A percentile compares a stretch with the other conserved stretches of the same genome.
Evolutionary conservation across 225 moss, liverwort and hornwort species (phyloP).

Genomic region (Antitrichia curtipendula): DNA sequence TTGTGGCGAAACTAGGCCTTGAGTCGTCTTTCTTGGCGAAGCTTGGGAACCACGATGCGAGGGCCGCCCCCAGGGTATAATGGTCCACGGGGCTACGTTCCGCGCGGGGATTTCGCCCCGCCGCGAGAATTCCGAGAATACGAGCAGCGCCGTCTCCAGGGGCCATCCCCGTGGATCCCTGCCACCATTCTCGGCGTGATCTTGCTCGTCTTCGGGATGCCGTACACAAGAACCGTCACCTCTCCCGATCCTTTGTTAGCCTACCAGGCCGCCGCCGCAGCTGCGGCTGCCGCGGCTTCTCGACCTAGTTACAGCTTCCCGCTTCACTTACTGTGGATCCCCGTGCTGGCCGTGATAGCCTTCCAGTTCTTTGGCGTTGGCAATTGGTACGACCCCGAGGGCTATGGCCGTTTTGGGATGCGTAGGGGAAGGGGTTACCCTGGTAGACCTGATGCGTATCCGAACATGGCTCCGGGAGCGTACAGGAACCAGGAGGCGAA

Average conservation of each 20-base stretch:
- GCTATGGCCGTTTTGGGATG: slow-evolving; percentile 12
- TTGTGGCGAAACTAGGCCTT: not conserved
- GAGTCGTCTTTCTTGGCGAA: not conserved
- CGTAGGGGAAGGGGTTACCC: not conserved
- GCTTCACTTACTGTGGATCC: slow-evolving; percentile 39
- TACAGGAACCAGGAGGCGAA: slow-evolving; percentile 6
- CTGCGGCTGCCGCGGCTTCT: not conserved
- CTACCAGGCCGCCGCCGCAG: slow-evolving; percentile 19
- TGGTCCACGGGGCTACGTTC: slow-evolving; percentile 11
- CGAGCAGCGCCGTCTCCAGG: not conserved
- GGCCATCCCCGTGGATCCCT: slow-evolving; percentile 48
- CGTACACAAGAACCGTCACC: slow-evolving; percentile 8
- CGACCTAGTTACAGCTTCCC: slow-evolving; percentile 20
- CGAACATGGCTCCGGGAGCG: slow-evolving; percentile 13
- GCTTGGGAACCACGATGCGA: not conserved
- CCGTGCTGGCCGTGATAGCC: slow-evolving; percentile 22
- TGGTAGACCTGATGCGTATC: slow-evolving; percentile 2
- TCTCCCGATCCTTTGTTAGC: slow-evolving; percentile 25
- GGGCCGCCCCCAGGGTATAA: slow-evolving; percentile 7
- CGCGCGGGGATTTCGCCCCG: slow-evolving; percentile 4
- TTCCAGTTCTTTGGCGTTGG: slow-evolving; percentile 46
- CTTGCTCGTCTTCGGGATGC: slow-evolving; percentile 33
- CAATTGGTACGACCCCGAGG: slow-evolving; percentile 4
- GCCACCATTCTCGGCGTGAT: slow-evolving; percentile 34
- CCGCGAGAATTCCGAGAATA: slow-evolving; percentile 14